A percentile compares a stretch with the other conserved stretches of the same genome.
These are phyloP conservation scores for Phaffomyces antillensis DNA, from an alignment of 805 yeast genomes.

Conservation along the genomic window DNA sequence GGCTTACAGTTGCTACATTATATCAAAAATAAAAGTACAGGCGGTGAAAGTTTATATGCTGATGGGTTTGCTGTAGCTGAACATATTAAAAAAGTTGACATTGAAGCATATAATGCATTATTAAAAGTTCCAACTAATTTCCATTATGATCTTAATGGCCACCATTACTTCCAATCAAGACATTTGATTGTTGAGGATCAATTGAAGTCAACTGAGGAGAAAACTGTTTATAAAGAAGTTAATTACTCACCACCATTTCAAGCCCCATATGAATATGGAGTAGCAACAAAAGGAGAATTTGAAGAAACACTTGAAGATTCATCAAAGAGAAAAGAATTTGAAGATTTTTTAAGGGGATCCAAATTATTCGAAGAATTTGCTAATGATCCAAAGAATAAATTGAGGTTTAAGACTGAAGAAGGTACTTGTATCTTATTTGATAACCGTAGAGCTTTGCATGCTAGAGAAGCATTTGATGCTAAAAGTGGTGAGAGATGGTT, in stretches of 20 bases:
- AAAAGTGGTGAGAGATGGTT: slow-evolving; percentile 53
- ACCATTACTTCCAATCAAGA: slow-evolving; percentile 53
- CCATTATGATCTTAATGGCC: slow-evolving; percentile 57
- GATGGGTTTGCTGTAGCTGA: slow-evolving; percentile 65
- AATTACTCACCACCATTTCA: slow-evolving; percentile 82
- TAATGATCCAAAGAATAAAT: slow-evolving; percentile 46
- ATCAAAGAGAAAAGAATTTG: slow-evolving; percentile 36
- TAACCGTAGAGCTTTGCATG: slow-evolving; percentile 65
- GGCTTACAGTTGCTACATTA: slow-evolving; percentile 67
- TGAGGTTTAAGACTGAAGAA: slow-evolving; percentile 46
- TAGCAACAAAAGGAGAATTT: slow-evolving; percentile 27
- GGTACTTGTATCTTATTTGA: slow-evolving; percentile 61
- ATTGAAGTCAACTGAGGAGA: slow-evolving; percentile 12
- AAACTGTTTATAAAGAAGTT: slow-evolving; percentile 41
- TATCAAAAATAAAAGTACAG: slow-evolving; percentile 42
- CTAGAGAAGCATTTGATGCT: slow-evolving; percentile 45
- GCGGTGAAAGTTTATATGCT: slow-evolving; percentile 64
- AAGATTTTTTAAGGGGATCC: slow-evolving; percentile 54
- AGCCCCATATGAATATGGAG: slow-evolving; percentile 62
- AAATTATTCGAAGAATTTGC: slow-evolving; percentile 52
- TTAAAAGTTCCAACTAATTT: slow-evolving; percentile 58
- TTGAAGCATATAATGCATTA: slow-evolving; percentile 57
- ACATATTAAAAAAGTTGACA: slow-evolving; percentile 47
- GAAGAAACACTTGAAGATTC: slow-evolving; percentile 19
- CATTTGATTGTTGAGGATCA: slow-evolving; percentile 57